Conservation (phyloP, 1,284 basidiomycete genomes). For the Spongiforma sp. region DNA sequence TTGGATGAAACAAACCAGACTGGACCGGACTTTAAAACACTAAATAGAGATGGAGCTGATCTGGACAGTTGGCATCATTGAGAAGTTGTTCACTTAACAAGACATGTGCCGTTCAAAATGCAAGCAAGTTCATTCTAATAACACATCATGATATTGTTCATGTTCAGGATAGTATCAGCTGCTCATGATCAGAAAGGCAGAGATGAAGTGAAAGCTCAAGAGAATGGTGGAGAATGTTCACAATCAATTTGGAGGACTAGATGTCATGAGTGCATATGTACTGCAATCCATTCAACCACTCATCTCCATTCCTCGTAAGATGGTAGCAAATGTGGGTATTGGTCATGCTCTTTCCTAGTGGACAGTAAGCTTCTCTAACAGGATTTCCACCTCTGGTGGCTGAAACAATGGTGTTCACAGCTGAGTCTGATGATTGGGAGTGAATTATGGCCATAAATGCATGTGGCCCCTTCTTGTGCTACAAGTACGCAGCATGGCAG, state of each 20-base stretch:
- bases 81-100: slow-evolving; percentile 86
- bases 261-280: background rate
- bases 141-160: slow-evolving; percentile 83
- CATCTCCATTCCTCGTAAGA: background rate
- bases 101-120: slow-evolving; percentile 91
- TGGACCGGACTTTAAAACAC: slow-evolving; percentile 81
- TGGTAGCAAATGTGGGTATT: slow-evolving; percentile 5
- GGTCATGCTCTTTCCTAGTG: background rate
- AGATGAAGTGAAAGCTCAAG: slow-evolving; percentile 67
- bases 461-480: slow-evolving; percentile 26
- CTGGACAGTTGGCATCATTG: slow-evolving; percentile 72
- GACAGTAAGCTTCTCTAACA: background rate
- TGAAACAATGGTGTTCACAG: slow-evolving; percentile 1
- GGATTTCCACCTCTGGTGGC: background rate
- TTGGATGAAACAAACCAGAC: slow-evolving; percentile 87
- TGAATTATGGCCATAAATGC: slow-evolving; percentile 29
- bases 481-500: slow-evolving; percentile 21
- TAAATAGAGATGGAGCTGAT: slow-evolving; percentile 91
- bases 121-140: slow-evolving; percentile 87
- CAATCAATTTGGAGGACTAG: slow-evolving; percentile 1
- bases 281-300: background rate
- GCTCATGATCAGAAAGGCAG: slow-evolving; percentile 71
- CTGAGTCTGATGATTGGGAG: slow-evolving; percentile 24
- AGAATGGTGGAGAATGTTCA: background rate
- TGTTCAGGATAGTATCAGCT: slow-evolving; percentile 88